Evolutionary conservation across 2,329 filamentous ascomycete species (phyloP).

Genomic region (Sporothrix variecibatus): DNA sequence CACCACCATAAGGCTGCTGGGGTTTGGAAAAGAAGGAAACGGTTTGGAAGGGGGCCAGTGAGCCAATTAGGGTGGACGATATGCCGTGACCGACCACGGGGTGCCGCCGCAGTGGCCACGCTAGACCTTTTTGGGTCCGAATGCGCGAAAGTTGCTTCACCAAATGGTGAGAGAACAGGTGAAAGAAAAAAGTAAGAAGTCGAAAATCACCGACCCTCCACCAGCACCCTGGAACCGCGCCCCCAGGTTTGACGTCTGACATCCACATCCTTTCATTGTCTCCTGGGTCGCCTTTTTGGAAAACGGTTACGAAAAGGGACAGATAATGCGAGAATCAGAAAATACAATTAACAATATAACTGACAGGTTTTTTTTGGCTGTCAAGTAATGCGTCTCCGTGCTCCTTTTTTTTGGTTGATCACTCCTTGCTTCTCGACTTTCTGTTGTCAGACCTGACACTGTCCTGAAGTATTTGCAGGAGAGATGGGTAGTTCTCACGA

Average conservation of each 20-base stretch:
- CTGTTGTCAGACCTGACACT: too few relatives aligned
- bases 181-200: neutral
- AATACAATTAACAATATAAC: neutral
- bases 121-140: constrained; percentile 25
- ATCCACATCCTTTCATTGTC: neutral
- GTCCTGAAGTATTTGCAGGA: neutral
- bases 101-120: neutral
- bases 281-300: neutral
- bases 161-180: neutral
- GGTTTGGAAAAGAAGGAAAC: neutral
- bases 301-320: neutral
- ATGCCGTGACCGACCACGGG: neutral
- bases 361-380: neutral
- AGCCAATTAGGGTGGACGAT: too few relatives aligned
- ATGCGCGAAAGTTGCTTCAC: constrained; percentile 3
- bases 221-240: neutral
- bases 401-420: neutral
- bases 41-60: too few relatives aligned
- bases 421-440: neutral
- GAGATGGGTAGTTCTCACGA: too few relatives aligned
- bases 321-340: neutral
- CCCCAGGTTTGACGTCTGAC: neutral
- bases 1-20: neutral
- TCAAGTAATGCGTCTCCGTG: neutral
- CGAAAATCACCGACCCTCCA: neutral